Conservation (phyloP, 2,329 filamentous ascomycete species). For the Xylaria sp. region DNA sequence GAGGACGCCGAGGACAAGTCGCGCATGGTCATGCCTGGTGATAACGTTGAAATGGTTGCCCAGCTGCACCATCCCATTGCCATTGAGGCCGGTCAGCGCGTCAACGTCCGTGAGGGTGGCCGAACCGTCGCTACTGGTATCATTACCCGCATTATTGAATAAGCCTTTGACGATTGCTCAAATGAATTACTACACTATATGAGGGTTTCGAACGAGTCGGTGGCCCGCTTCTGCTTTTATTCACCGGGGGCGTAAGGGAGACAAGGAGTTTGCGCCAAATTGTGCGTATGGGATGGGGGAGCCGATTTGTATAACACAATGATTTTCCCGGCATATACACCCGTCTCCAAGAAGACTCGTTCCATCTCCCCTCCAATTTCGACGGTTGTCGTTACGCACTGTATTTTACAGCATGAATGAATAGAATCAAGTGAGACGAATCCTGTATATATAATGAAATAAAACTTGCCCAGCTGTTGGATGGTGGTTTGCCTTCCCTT, state of each 20-base stretch:
- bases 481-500: background rate
- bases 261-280: constrained; percentile 38
- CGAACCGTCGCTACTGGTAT: constrained; percentile 87
- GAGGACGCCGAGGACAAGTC: constrained; percentile 78
- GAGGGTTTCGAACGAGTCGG: constrained; percentile 41
- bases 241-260: constrained; percentile 35
- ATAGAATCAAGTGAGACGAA: constrained; percentile 33
- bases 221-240: constrained; percentile 34
- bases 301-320: constrained; percentile 43
- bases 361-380: constrained; percentile 44
- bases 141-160: constrained; percentile 76
- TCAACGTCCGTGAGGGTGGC: constrained; percentile 98
- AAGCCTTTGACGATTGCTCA: constrained; percentile 46
- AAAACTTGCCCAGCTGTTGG: background rate
- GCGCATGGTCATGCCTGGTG: constrained; percentile 92
- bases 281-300: constrained; percentile 42
- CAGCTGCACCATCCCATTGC: constrained; percentile 86
- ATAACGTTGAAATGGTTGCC: constrained; percentile 98
- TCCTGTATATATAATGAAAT: constrained; percentile 3
- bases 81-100: constrained; percentile 89
- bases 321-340: constrained; percentile 41
- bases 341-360: constrained; percentile 39
- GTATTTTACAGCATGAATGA: constrained; percentile 41
- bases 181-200: constrained; percentile 35
- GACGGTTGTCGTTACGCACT: constrained; percentile 33